Conservation (phyloP, 371 early-diverging fungal genomes). For the Amoeboaphelidium protococcarum region DNA sequence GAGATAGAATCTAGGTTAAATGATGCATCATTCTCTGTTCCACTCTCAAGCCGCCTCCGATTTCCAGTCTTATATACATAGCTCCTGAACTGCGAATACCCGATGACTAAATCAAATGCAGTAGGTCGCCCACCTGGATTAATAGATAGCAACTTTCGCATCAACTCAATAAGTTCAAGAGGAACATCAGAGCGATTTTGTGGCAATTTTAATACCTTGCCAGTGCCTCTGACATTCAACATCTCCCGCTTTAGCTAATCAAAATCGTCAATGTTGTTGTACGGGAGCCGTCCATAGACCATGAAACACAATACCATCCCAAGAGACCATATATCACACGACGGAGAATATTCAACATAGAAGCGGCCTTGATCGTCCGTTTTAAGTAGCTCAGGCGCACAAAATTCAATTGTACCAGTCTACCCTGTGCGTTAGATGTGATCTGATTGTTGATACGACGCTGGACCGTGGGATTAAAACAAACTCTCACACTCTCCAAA, state of each 20-base stretch:
- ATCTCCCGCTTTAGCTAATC: conserved; percentile 53
- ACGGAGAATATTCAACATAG: conserved; percentile 40
- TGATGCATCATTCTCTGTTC: too few species aligned
- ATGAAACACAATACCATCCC: conserved; percentile 76
- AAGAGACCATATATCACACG: conserved; percentile 80
- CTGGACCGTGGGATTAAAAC: conserved; percentile 12
- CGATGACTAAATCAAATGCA: too few species aligned
- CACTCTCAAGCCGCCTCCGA: too few species aligned
- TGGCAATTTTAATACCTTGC: background rate
- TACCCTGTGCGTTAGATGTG: conserved; percentile 57
- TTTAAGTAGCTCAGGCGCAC: conserved; percentile 45
- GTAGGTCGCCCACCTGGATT: background rate
- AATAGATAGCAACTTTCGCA: background rate
- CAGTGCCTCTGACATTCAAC: conserved; percentile 17
- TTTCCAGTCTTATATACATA: too few species aligned
- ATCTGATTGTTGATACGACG: conserved; percentile 14
- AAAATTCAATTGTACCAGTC: conserved; percentile 82
- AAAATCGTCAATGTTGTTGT: conserved; percentile 52
- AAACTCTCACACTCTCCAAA: conserved; percentile 83
- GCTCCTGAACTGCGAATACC: too few species aligned
- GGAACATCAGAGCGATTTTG: background rate
- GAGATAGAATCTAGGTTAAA: too few species aligned
- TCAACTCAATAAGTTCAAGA: background rate
- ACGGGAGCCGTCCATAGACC: conserved; percentile 60
- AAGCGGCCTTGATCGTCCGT: conserved; percentile 21